phyloP scores from a whole-genome alignment of 2,329 filamentous ascomycete species.

The Dothistroma pini region DNA sequence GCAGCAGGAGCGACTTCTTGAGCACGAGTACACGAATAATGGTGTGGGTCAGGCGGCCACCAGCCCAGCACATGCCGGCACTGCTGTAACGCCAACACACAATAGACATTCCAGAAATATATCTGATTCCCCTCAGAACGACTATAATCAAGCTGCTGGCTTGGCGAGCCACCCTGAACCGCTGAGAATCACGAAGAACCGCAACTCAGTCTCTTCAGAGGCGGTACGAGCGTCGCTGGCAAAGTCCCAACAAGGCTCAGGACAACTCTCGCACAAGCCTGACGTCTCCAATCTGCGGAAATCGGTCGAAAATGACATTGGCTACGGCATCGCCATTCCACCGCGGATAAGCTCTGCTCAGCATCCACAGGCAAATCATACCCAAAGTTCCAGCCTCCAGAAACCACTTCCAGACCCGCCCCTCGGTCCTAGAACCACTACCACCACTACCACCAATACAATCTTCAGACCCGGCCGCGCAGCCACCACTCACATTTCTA shows the following conservation, averaged over 20 bases:
- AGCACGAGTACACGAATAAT: not conserved
- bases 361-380: not conserved
- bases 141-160: not conserved
- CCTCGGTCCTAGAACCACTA: constrained; percentile 35
- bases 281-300: constrained; percentile 1
- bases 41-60: not conserved
- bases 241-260: constrained; percentile 30
- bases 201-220: not conserved
- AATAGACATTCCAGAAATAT: not conserved
- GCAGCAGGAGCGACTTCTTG: not conserved
- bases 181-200: constrained; percentile 14
- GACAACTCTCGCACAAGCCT: constrained; percentile 9
- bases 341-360: not conserved
- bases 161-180: constrained; percentile 11
- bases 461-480: no score
- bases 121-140: not conserved
- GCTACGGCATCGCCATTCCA: not conserved
- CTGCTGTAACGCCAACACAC: not conserved
- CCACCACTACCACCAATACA: no score
- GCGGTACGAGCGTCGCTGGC: constrained; percentile 1
- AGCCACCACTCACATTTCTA: no score
- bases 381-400: constrained; percentile 18
- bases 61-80: not conserved
- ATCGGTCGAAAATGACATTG: not conserved
- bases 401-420: constrained; percentile 30